Percentiles rank a stretch among this genome's conserved stretches.
These are phyloP conservation scores for Fusarium tjaetaba DNA, from an alignment of 2,329 filamentous ascomycete species.

Conservation along the genomic window DNA sequence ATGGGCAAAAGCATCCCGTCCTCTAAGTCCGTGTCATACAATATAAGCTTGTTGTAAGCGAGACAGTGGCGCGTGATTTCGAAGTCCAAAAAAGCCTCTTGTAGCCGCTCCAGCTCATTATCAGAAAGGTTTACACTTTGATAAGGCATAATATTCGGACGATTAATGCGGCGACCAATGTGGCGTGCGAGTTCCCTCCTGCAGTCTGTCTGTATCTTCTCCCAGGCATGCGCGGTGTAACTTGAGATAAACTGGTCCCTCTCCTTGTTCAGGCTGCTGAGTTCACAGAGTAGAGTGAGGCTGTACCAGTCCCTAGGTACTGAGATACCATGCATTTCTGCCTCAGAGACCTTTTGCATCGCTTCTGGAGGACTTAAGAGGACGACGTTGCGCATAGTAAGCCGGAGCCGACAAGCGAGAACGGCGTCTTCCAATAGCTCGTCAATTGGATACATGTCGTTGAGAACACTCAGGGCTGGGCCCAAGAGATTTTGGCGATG, in stretches of 20 bases:
- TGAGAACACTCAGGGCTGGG: too few species aligned
- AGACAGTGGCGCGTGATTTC: neutral
- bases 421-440: too few species aligned
- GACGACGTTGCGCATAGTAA: too few species aligned
- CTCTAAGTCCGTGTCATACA: neutral
- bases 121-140: neutral
- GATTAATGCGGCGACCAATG: too few species aligned
- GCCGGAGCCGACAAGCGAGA: too few species aligned
- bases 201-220: neutral
- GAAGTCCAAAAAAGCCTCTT: neutral
- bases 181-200: too few species aligned
- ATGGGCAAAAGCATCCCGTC: neutral
- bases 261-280: neutral
- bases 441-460: too few species aligned
- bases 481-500: too few species aligned
- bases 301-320: neutral
- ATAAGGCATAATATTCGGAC: neutral
- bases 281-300: neutral
- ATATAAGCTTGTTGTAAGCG: neutral
- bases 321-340: too few species aligned
- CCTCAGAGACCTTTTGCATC: too few species aligned
- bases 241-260: neutral
- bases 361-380: too few species aligned
- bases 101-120: neutral
- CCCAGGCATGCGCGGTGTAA: neutral